phyloP scores from a whole-genome alignment of 1,139 yeast species.

The Hemisphaericaspora xylofermentans region DNA sequence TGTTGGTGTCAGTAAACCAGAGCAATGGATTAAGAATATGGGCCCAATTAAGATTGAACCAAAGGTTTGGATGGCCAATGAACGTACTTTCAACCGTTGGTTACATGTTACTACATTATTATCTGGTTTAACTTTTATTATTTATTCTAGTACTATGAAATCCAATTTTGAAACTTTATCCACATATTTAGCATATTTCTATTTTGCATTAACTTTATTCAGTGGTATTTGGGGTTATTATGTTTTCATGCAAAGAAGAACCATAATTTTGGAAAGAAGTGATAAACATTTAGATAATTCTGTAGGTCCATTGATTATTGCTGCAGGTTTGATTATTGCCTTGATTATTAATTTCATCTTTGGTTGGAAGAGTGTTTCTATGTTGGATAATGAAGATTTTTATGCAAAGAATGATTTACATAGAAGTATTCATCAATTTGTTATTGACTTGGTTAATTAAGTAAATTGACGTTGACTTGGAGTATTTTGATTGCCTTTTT shows the following conservation, averaged over 20 bases:
- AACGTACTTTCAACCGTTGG: slow-evolving; percentile 96
- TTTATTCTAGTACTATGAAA: slow-evolving; percentile 71
- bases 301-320: slow-evolving; percentile 81
- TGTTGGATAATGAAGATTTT: slow-evolving; percentile 20
- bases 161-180: slow-evolving; percentile 62
- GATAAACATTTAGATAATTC: slow-evolving; percentile 88
- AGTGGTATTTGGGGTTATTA: slow-evolving; percentile 88
- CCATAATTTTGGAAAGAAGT: slow-evolving; percentile 74
- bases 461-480: too few species aligned
- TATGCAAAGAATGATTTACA: slow-evolving; percentile 36
- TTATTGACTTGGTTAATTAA: slow-evolving; percentile 17
- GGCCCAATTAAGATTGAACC: slow-evolving; percentile 95
- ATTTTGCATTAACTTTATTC: slow-evolving; percentile 78
- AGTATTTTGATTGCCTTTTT: not conserved
- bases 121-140: slow-evolving; percentile 82
- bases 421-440: slow-evolving; percentile 34
- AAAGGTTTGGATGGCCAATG: slow-evolving; percentile 97
- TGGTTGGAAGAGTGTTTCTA: slow-evolving; percentile 49
- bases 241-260: slow-evolving; percentile 69
- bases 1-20: slow-evolving; percentile 84
- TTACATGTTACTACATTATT: slow-evolving; percentile 85
- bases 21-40: slow-evolving; percentile 73
- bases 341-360: slow-evolving; percentile 69
- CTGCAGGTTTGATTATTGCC: slow-evolving; percentile 65
- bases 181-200: slow-evolving; percentile 66